Base-by-base conservation (phyloP, 2,329 filamentous ascomycete genomes). In the Cladosporium sp. region DNA sequence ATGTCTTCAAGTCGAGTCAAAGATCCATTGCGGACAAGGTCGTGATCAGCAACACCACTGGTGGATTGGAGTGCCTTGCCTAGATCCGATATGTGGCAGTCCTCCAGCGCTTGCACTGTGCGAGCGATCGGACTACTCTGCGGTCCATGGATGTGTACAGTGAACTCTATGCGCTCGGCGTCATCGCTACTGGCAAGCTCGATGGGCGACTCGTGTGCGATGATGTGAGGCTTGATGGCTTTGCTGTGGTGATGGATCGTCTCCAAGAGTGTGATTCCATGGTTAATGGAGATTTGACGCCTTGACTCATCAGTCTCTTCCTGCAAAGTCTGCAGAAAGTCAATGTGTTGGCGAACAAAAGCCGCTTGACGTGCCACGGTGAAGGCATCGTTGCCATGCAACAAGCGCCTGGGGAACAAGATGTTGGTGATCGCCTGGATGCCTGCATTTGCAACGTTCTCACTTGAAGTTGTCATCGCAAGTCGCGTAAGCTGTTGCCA, bases 401-500 rank as follows among this genome's bases (percentile, higher is more conserved):
- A 22, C 8, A 41, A 18, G 15, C 52, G 32, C 33, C 38, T 42
- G 12, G 50, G 38, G 42, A 59, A 61, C 12, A 61, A 49, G 13
- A 59, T 36, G 7, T 53, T 40, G 46, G 15, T 50, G 40, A 50
- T 50, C 16, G 39, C 48, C 22, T 30, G 15, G 7, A 43, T n/a
- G 22, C 39, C 48, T 16, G 39, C 48, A 22, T 15, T 7, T 20
- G 48, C 39, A 22, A 50, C 48, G 35, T n/a, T 38, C 18, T 43
- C 39, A 18, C 41, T 50, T 8, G 48, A 38, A 4, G 48, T 50
- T 3, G 48, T 50, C 4, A 40, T 38, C 13, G 57, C 57, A 12
- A 53, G 43, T 25, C 56, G 47, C 16, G 57, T 47, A 8, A 61
- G 49, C 33, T 58, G 57, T 25, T 50, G 45, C 59, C 59, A 61